A percentile compares a stretch with the other conserved stretches of the same genome.
Evolutionary conservation across 768 basidiomycete species (phyloP).

Genomic region (Calocera cornea): DNA sequence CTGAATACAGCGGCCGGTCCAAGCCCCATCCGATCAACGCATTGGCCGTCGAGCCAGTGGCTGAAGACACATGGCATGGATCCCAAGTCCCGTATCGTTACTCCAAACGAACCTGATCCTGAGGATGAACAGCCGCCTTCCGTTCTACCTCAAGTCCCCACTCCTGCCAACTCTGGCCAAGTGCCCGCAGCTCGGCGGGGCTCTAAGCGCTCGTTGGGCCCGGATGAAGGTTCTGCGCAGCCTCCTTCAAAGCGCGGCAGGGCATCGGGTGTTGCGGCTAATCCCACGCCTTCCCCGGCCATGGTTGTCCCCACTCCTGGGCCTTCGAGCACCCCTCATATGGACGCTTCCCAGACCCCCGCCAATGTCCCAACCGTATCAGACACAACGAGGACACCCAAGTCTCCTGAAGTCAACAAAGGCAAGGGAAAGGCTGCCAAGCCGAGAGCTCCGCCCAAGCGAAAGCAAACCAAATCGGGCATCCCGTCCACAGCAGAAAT

Average conservation of each 20-base stretch:
- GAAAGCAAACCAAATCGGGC: not conserved
- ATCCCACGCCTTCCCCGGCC: not conserved
- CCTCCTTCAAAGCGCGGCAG: not conserved
- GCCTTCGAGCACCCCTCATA: not conserved
- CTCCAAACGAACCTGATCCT: not conserved
- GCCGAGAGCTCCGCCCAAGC: not conserved
- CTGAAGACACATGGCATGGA: not conserved
- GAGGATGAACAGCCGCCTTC: not conserved
- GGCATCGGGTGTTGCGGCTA: not conserved
- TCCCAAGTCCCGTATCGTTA: not conserved
- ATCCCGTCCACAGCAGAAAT: not conserved
- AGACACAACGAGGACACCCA: not conserved
- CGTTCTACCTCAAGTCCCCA: not conserved
- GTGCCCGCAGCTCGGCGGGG: not conserved
- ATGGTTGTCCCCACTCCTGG: constrained; percentile 4
- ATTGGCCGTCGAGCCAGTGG: not conserved
- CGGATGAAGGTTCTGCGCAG: not conserved
- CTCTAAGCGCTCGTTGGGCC: not conserved
- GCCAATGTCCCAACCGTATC: not conserved
- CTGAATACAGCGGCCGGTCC: not conserved
- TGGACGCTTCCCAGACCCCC: not conserved
- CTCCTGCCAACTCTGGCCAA: not conserved
- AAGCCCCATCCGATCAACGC: not conserved
- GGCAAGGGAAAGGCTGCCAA: not conserved
- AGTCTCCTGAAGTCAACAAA: not conserved